Conservation (phyloP, 2,329 filamentous ascomycete genomes). For the Penicillium digitatum region DNA sequence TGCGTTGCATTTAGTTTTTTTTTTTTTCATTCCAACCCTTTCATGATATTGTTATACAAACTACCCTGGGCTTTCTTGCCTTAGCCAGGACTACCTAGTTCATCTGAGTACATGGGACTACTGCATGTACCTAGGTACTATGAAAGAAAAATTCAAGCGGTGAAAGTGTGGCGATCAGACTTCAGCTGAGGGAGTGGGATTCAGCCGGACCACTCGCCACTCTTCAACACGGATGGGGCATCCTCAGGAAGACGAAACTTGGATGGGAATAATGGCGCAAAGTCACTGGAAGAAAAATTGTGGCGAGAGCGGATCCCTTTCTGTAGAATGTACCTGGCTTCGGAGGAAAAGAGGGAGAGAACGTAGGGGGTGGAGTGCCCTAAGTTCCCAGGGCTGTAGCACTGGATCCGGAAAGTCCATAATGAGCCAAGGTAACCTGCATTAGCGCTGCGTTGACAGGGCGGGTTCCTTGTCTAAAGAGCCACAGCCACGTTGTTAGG, state of each 20-base stretch:
- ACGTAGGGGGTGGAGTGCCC: constrained; percentile 24
- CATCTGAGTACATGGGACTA: constrained; percentile 21
- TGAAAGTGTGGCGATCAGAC: constrained; percentile 27
- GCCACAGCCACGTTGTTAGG: constrained; percentile 27
- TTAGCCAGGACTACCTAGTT: constrained; percentile 11
- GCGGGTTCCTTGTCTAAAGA: constrained; percentile 23
- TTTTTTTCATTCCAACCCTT: neutral
- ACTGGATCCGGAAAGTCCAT: constrained; percentile 31
- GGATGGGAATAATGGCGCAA: neutral
- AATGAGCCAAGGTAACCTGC: constrained; percentile 35
- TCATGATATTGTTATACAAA: neutral
- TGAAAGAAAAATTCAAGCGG: constrained; percentile 14
- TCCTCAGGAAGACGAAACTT: neutral
- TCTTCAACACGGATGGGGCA: constrained; percentile 15
- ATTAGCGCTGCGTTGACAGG: constrained; percentile 35
- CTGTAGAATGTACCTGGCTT: neutral
- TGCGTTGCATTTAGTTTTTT: neutral
- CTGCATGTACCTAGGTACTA: constrained; percentile 22
- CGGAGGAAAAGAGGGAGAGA: constrained; percentile 6
- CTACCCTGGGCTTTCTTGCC: neutral
- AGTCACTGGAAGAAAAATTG: neutral
- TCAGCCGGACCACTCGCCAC: constrained; percentile 19
- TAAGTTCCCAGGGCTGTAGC: constrained; percentile 38
- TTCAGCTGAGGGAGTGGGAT: constrained; percentile 26
- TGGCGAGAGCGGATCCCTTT: constrained; percentile 18